Percentiles rank a stretch among this genome's conserved stretches.
Evolutionary conservation across 1,284 basidiomycete genomes (phyloP).

Genomic region (Irpex rosettiformis): DNA sequence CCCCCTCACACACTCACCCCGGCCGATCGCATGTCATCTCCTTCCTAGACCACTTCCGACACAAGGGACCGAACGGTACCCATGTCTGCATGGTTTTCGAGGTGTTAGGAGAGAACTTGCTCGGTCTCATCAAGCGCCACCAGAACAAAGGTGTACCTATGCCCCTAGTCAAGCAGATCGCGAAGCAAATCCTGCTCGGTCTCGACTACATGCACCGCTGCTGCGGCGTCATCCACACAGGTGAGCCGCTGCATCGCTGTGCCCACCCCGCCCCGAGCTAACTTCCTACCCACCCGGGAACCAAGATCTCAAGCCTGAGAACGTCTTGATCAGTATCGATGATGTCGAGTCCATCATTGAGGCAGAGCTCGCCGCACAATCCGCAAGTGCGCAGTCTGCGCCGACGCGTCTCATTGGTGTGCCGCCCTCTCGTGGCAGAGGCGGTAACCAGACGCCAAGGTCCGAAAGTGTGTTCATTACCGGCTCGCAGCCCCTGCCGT

Average conservation of each 20-base stretch:
- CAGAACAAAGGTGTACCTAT: slow-evolving; percentile 94
- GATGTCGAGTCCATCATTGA: slow-evolving; percentile 95
- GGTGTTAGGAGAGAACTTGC: slow-evolving; percentile 96
- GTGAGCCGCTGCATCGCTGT: slow-evolving; percentile 35
- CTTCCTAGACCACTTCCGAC: slow-evolving; percentile 95
- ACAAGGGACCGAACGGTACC: slow-evolving; percentile 93
- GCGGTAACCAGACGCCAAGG: slow-evolving; percentile 96
- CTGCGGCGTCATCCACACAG: slow-evolving; percentile 93
- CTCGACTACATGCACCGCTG: slow-evolving; percentile 97
- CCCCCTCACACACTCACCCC: slow-evolving; percentile 64
- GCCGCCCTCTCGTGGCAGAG: slow-evolving; percentile 90
- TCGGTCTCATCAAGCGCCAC: slow-evolving; percentile 96
- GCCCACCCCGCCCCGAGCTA: not conserved
- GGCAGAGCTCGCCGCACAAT: slow-evolving; percentile 69
- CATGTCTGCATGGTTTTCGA: slow-evolving; percentile 99
- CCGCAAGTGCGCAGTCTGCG: slow-evolving; percentile 44
- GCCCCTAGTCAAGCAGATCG: slow-evolving; percentile 93
- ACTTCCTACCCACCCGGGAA: not conserved
- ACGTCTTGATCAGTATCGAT: slow-evolving; percentile 96
- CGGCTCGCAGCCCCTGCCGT: slow-evolving; percentile 89
- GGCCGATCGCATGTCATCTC: slow-evolving; percentile 88
- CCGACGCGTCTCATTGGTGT: slow-evolving; percentile 89
- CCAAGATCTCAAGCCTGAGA: slow-evolving; percentile 94
- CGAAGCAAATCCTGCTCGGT: slow-evolving; percentile 93
- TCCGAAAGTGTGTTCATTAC: slow-evolving; percentile 91